Evolutionary conservation across 2,329 filamentous ascomycete genomes (phyloP).

Genomic region (Pseudonectria foliicola): DNA sequence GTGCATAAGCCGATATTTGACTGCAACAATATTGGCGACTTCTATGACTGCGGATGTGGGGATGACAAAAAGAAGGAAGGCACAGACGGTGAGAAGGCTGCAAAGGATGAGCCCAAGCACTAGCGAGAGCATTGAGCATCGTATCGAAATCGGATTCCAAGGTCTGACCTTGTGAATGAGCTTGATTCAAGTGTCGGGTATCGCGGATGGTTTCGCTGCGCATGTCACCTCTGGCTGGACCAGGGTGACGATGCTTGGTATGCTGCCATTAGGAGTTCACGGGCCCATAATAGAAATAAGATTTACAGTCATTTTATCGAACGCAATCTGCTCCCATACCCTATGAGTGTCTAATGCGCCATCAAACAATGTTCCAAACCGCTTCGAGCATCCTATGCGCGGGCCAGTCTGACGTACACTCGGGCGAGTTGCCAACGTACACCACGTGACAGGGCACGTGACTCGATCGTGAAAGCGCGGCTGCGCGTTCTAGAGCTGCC

Average conservation of each 20-base stretch:
- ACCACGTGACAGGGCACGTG: conserved; percentile 19
- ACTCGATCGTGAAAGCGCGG: conserved; percentile 17
- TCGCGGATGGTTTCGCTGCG: neutral
- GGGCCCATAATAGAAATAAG: conserved; percentile 1
- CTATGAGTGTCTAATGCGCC: too few species aligned
- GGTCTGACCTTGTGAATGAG: too few species aligned
- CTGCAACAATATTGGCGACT: conserved; percentile 61
- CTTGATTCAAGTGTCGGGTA: neutral
- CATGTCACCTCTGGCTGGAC: conserved; percentile 16
- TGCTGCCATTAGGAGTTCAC: too few species aligned
- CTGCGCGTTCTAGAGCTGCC: conserved; percentile 43
- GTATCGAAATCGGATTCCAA: too few species aligned
- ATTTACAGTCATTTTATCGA: neutral
- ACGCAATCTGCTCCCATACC: too few species aligned
- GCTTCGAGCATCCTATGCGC: too few species aligned
- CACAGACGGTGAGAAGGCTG: conserved; percentile 10
- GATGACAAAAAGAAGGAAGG: conserved; percentile 47
- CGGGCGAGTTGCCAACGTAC: too few species aligned
- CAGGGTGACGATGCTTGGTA: conserved; percentile 6
- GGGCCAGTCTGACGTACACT: neutral
- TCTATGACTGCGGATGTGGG: conserved; percentile 65
- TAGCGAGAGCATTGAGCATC: conserved; percentile 1
- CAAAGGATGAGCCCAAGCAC: conserved; percentile 16
- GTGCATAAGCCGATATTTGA: conserved; percentile 57
- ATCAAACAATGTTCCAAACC: too few species aligned